Conservation (phyloP, 2,329 filamentous ascomycete species). For the Colletotrichum sojae region DNA sequence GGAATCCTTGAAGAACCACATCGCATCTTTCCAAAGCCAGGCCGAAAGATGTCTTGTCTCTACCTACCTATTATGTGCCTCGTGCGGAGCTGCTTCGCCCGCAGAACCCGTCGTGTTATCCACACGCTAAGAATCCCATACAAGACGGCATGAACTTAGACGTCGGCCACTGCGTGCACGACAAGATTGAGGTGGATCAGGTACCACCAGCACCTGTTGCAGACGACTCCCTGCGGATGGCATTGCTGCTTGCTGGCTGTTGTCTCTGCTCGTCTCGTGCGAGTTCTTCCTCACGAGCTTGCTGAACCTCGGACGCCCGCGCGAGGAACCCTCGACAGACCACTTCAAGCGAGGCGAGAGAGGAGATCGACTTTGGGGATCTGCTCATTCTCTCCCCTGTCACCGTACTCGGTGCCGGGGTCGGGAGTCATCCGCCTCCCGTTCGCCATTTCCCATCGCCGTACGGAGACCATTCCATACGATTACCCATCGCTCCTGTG, state of each 20-base stretch:
- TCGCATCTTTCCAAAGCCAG: slow-evolving; percentile 4
- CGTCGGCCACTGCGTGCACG: slow-evolving; percentile 14
- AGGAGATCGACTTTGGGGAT: slow-evolving; percentile 25
- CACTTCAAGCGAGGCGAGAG: slow-evolving; percentile 20
- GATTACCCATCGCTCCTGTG: slow-evolving; percentile 29
- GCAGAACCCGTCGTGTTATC: slow-evolving; percentile 6
- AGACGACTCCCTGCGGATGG: slow-evolving; percentile 4
- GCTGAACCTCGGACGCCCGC: slow-evolving; percentile 15
- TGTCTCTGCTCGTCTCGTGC: slow-evolving; percentile 2
- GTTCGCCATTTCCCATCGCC: slow-evolving; percentile 24
- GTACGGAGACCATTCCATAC: slow-evolving; percentile 8
- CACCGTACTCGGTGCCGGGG: slow-evolving; percentile 21
- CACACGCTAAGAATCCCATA: slow-evolving; percentile 26
- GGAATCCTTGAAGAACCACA: slow-evolving; percentile 10
- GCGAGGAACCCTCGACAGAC: not conserved
- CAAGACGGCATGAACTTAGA: slow-evolving; percentile 25
- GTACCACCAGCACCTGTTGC: not conserved
- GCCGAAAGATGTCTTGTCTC: too few species aligned
- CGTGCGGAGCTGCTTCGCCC: not conserved
- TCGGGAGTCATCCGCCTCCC: slow-evolving; percentile 32
- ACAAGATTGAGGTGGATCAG: slow-evolving; percentile 33
- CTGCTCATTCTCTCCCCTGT: slow-evolving; percentile 33
- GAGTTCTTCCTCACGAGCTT: slow-evolving; percentile 17
- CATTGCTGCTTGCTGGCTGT: slow-evolving; percentile 3
- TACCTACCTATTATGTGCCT: not conserved